phyloP scores from a whole-genome alignment of 1,139 yeast species.

The Yamadazyma friedrichii region DNA sequence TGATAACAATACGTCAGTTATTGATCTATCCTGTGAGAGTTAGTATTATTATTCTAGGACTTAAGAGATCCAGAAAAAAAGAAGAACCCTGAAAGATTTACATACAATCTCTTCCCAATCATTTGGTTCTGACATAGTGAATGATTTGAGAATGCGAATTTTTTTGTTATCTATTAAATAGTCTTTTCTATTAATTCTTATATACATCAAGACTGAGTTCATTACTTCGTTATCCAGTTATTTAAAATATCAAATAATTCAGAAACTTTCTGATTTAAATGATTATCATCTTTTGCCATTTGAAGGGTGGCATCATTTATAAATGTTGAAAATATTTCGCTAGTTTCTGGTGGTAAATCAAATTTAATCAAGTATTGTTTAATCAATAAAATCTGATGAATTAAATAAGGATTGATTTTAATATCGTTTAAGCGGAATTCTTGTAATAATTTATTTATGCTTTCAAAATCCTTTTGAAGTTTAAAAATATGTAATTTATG shows the following conservation, averaged over 20 bases:
- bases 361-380: constrained; percentile 22
- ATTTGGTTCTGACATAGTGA: constrained; percentile 4
- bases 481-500: constrained; percentile 24
- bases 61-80: background rate
- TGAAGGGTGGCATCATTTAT: constrained; percentile 34
- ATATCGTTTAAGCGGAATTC: constrained; percentile 31
- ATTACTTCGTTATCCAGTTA: constrained; percentile 21
- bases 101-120: constrained; percentile 10
- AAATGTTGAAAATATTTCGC: constrained; percentile 25
- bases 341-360: constrained; percentile 3
- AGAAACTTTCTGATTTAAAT: constrained; percentile 19
- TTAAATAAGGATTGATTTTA: constrained; percentile 35
- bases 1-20: constrained; percentile 5
- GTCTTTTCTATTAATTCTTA: background rate
- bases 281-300: constrained; percentile 28
- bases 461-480: constrained; percentile 18
- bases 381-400: constrained; percentile 30
- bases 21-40: constrained; percentile 4
- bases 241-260: constrained; percentile 26
- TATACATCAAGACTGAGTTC: constrained; percentile 4
- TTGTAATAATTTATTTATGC: constrained; percentile 21
- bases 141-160: constrained; percentile 5
- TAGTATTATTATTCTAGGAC: constrained; percentile 1
- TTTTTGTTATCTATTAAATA: background rate
- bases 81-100: too few relatives aligned